These are phyloP conservation scores for Fusarium zealandicum DNA, from an alignment of 2,329 filamentous ascomycete species.

Conservation along the genomic window DNA sequence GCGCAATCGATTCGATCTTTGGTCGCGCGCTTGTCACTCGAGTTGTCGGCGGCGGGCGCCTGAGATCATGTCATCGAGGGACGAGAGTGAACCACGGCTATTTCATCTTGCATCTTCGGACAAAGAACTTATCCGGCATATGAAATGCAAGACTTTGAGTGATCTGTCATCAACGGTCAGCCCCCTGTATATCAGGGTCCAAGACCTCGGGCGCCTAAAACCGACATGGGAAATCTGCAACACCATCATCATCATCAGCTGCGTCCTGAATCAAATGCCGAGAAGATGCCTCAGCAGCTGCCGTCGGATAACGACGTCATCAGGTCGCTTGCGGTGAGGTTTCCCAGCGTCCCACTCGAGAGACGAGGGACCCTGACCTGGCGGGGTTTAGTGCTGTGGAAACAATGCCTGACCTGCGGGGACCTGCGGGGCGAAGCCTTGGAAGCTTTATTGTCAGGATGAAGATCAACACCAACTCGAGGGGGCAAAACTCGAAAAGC, in stretches of 20 bases:
- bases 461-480: constrained; percentile 37
- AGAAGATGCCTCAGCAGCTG: constrained; percentile 14
- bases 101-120: constrained; percentile 17
- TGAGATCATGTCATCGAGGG: constrained; percentile 36
- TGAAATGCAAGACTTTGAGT: constrained; percentile 10
- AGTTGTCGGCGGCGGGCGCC: constrained; percentile 16
- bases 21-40: neutral
- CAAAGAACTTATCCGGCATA: constrained; percentile 8
- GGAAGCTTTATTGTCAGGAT: constrained; percentile 29
- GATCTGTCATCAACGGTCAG: constrained; percentile 20
- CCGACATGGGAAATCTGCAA: constrained; percentile 13
- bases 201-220: neutral
- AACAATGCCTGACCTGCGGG: constrained; percentile 10
- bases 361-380: constrained; percentile 22
- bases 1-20: constrained; percentile 11
- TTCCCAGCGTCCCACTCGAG: constrained; percentile 16
- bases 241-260: constrained; percentile 9
- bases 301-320: constrained; percentile 38
- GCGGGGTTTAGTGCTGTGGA: constrained; percentile 30
- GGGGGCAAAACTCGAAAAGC: neutral
- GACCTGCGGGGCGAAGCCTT: constrained; percentile 33
- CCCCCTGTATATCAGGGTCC: constrained; percentile 36
- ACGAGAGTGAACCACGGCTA: constrained; percentile 11
- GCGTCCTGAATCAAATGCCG: constrained; percentile 22
- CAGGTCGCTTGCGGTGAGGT: constrained; percentile 31